Evolutionary conservation across 2,329 filamentous ascomycete genomes (phyloP).

Genomic region (Verticillium albo-atrum): DNA sequence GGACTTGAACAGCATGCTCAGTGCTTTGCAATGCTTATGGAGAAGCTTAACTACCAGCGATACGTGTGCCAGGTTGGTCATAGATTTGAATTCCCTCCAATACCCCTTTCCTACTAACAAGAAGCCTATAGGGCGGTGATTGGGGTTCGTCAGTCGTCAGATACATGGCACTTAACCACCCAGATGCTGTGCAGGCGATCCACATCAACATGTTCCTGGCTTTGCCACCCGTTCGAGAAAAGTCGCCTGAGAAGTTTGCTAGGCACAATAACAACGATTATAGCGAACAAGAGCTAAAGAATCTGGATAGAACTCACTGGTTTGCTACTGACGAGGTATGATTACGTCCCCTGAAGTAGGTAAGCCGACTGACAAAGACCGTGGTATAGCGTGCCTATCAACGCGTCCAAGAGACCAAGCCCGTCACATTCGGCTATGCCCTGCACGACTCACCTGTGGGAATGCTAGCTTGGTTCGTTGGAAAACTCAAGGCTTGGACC

Average conservation of each 20-base stretch:
- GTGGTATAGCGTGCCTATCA: neutral
- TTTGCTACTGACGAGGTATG: neutral
- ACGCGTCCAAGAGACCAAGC: neutral
- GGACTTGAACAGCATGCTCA: slow-evolving; percentile 21
- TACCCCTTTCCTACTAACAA: no score
- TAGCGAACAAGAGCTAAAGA: neutral
- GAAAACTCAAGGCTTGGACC: slow-evolving; percentile 16
- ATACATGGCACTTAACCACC: slow-evolving; percentile 8
- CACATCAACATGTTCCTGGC: slow-evolving; percentile 9
- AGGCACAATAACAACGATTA: neutral
- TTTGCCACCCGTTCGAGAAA: neutral
- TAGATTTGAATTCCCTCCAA: no score
- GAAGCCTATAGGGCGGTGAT: slow-evolving; percentile 21
- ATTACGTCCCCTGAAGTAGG: neutral
- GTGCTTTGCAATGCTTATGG: slow-evolving; percentile 32
- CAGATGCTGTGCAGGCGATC: slow-evolving; percentile 1
- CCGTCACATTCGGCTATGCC: slow-evolving; percentile 3
- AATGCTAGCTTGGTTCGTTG: slow-evolving; percentile 3
- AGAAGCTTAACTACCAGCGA: slow-evolving; percentile 27
- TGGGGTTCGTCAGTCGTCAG: slow-evolving; percentile 17
- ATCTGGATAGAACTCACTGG: neutral
- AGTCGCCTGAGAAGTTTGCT: neutral
- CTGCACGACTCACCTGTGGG: slow-evolving; percentile 27
- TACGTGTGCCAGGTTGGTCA: slow-evolving; percentile 18
- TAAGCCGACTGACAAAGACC: neutral